These are phyloP conservation scores for Penicillium sp. DNA, from an alignment of 2,329 filamentous ascomycete genomes.

Conservation along the genomic window DNA sequence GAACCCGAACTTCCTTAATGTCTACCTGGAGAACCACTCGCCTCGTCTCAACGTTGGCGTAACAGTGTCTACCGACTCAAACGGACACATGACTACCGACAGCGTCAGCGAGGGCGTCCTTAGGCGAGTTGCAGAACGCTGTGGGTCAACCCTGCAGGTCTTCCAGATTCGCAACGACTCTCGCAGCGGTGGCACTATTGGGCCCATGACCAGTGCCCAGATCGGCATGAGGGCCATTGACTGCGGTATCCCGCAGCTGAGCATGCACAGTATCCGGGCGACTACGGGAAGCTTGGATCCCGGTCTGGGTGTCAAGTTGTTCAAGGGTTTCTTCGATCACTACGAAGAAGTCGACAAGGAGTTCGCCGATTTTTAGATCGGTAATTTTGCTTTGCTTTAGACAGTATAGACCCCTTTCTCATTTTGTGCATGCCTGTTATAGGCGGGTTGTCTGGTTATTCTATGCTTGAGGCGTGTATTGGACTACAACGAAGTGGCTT, in stretches of 20 bases:
- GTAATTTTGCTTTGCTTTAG: neutral
- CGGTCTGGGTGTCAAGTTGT: slow-evolving; percentile 81
- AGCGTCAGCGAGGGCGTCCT: slow-evolving; percentile 79
- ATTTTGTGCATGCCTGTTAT: neutral
- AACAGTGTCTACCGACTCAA: slow-evolving; percentile 75
- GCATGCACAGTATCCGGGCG: slow-evolving; percentile 90
- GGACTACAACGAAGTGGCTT: neutral
- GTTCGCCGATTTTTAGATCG: slow-evolving; percentile 53
- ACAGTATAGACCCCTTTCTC: neutral
- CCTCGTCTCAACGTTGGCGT: slow-evolving; percentile 88
- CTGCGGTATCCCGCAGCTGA: slow-evolving; percentile 84
- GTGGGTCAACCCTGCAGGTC: slow-evolving; percentile 70
- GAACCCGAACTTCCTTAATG: slow-evolving; percentile 86
- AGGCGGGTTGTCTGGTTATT: neutral
- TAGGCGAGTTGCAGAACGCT: slow-evolving; percentile 72
- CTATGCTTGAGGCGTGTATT: neutral
- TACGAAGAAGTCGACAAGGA: slow-evolving; percentile 83
- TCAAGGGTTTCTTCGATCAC: slow-evolving; percentile 83
- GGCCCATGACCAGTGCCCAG: slow-evolving; percentile 77
- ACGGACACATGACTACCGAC: slow-evolving; percentile 96
- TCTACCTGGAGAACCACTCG: slow-evolving; percentile 81
- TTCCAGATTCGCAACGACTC: slow-evolving; percentile 97
- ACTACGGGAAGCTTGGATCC: slow-evolving; percentile 85
- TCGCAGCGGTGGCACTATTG: slow-evolving; percentile 88
- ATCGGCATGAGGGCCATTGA: slow-evolving; percentile 84